Conservation (phyloP, 179 eudicot genomes). For the Dionaea muscipula region DNA sequence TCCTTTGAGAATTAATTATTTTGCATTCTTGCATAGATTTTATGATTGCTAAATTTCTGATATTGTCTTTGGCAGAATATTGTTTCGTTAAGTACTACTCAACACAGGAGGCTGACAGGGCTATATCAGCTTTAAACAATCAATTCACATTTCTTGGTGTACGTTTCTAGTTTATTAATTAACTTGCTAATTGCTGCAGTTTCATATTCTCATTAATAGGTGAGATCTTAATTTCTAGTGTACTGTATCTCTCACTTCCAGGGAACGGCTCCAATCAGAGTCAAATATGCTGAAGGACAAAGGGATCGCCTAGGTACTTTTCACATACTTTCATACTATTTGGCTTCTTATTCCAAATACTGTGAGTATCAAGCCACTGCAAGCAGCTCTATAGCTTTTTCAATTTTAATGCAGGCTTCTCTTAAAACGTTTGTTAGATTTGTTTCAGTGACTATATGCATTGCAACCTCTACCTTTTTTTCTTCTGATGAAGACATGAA, state of each 20-base stretch:
- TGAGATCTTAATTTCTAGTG: not conserved
- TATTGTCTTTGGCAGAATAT: constrained; percentile 21
- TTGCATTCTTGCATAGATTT: not conserved
- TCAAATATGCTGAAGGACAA: constrained; percentile 32
- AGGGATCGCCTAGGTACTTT: constrained; percentile 31
- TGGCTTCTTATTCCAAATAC: not conserved
- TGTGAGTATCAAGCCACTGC: not conserved
- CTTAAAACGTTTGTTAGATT: not conserved
- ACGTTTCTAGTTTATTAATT: constrained; percentile 13
- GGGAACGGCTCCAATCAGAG: constrained; percentile 23
- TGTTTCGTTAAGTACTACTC: constrained; percentile 37
- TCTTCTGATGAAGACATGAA: not conserved
- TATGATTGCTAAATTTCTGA: not conserved
- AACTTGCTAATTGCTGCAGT: not conserved
- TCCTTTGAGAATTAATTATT: not conserved
- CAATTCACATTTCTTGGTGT: constrained; percentile 26
- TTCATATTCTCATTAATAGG: not conserved
- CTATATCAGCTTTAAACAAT: constrained; percentile 29
- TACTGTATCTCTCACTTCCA: constrained; percentile 10
- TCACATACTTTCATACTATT: not conserved
- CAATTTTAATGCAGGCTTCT: not conserved
- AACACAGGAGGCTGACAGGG: constrained; percentile 30
- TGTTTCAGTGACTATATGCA: not conserved
- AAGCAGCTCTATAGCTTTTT: not conserved
- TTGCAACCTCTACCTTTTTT: not conserved